phyloP scores from a whole-genome alignment of 2,329 filamentous ascomycete species.

The Falciphora oryzae region DNA sequence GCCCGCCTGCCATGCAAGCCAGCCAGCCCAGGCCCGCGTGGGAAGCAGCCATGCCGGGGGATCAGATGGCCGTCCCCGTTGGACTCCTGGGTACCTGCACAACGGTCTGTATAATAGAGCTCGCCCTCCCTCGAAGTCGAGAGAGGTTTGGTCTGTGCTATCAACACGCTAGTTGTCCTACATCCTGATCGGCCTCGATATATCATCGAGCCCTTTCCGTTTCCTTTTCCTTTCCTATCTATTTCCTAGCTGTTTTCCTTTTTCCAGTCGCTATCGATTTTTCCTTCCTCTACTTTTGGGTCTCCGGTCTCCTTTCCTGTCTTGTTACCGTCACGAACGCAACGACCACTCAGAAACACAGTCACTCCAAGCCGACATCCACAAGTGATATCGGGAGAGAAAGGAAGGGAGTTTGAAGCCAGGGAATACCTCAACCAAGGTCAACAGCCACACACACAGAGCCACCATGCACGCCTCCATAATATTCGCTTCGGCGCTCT shows the following conservation, averaged over 20 bases:
- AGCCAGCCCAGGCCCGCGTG: not conserved
- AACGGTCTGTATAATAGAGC: conserved; percentile 6
- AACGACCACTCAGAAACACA: not conserved
- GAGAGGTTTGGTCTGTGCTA: not conserved
- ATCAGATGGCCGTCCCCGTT: not conserved
- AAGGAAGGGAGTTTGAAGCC: not conserved
- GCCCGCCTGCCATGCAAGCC: too few relatives aligned
- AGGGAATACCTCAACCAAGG: not conserved
- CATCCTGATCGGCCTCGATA: conserved; percentile 6
- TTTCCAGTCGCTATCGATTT: conserved; percentile 10
- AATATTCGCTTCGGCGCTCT: conserved; percentile 40
- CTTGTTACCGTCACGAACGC: conserved; percentile 8
- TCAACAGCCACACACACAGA: conserved; percentile 15
- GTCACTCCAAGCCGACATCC: not conserved
- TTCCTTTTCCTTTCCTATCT: conserved; percentile 13
- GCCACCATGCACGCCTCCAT: conserved; percentile 42
- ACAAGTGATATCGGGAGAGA: not conserved
- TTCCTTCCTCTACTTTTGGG: conserved; percentile 1
- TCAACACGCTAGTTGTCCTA: not conserved
- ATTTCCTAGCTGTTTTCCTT: conserved; percentile 13
- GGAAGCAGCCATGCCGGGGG: not conserved
- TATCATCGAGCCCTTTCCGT: conserved; percentile 10
- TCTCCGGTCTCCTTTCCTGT: conserved; percentile 8
- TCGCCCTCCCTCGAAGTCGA: not conserved
- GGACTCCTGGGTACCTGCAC: not conserved